Evolutionary conservation across 164 flowering plant genomes (phyloP).

Genomic region (Platanus orientalis): DNA sequence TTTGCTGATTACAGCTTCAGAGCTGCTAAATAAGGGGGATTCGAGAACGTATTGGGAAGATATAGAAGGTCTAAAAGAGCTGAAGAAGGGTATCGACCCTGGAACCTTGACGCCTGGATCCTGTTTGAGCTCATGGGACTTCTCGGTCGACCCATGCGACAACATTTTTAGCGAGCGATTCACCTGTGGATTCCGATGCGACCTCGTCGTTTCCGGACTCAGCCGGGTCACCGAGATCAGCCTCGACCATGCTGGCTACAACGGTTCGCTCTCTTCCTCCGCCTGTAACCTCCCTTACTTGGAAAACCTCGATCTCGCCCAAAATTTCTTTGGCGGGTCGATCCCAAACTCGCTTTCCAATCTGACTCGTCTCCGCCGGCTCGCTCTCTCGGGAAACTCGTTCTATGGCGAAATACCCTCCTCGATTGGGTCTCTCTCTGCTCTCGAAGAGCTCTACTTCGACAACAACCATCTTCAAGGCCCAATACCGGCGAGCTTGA

Average conservation of each 20-base stretch:
- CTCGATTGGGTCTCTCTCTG: conserved; percentile 46
- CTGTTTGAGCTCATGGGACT: conserved; percentile 77
- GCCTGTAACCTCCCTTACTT: conserved; percentile 58
- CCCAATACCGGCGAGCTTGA: conserved; percentile 43
- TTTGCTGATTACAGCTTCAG: conserved; percentile 4
- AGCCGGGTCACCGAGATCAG: conserved; percentile 72
- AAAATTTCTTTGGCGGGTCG: conserved; percentile 55
- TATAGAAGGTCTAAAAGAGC: conserved; percentile 38
- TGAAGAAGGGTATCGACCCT: conserved; percentile 37
- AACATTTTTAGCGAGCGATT: conserved; percentile 47
- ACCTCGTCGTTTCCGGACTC: conserved; percentile 23
- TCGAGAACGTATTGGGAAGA: conserved; percentile 48
- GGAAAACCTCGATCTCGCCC: conserved; percentile 56
- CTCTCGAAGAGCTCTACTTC: conserved; percentile 65
- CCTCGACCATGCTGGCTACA: conserved; percentile 83
- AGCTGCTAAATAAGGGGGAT: conserved; percentile 7
- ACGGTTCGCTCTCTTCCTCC: conserved; percentile 46
- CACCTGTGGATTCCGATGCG: conserved; percentile 95
- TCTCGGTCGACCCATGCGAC: conserved; percentile 87
- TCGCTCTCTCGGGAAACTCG: conserved; percentile 62
- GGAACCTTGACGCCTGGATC: conserved; percentile 58
- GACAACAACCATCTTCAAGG: conserved; percentile 62
- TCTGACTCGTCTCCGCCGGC: conserved; percentile 51
- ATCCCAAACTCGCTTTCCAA: conserved; percentile 54
- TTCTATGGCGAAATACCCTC: conserved; percentile 69